Evolutionary conservation across 192 early-diverging fungal species (phyloP).

Genomic region (Mortierella hygrophila): DNA sequence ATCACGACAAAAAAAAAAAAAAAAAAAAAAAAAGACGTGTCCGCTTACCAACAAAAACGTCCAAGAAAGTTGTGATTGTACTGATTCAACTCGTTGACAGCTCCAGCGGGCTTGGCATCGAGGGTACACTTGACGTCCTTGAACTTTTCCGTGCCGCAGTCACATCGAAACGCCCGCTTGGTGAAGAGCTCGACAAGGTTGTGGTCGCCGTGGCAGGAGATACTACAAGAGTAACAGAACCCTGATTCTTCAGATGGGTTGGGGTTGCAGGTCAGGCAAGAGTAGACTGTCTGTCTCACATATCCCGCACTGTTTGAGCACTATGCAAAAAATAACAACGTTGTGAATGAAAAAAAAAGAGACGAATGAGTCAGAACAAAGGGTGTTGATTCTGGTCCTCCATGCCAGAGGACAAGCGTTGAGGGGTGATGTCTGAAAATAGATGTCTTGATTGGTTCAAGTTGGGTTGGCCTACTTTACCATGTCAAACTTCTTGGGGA

Average conservation of each 20-base stretch:
- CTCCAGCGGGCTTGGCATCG: conserved; percentile 53
- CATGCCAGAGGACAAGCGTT: neutral
- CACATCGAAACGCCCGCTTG: conserved; percentile 89
- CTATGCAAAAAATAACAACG: conserved; percentile 11
- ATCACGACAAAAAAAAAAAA: neutral
- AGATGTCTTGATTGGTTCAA: neutral
- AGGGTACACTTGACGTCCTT: conserved; percentile 59
- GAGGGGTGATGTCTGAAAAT: neutral
- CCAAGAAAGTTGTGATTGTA: conserved; percentile 91
- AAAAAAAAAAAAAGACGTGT: neutral
- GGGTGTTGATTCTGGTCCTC: neutral
- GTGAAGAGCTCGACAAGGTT: conserved; percentile 89
- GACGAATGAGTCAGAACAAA: neutral
- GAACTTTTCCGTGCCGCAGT: conserved; percentile 81
- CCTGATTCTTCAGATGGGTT: conserved; percentile 34
- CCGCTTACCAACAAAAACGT: conserved; percentile 78
- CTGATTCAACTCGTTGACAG: conserved; percentile 74
- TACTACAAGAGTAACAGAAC: conserved; percentile 82
- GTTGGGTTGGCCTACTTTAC: conserved; percentile 6
- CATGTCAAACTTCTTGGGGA: conserved; percentile 54
- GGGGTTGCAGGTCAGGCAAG: conserved; percentile 82
- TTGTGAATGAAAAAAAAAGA: neutral
- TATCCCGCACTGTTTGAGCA: conserved; percentile 84
- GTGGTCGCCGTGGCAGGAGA: conserved; percentile 81
- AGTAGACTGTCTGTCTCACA: conserved; percentile 83